Evolutionary conservation across 176 grass and related monocot species (phyloP), one percentile per base, ranked within the genome.

Genomic region (Urochloa ruziziensis): DNA sequence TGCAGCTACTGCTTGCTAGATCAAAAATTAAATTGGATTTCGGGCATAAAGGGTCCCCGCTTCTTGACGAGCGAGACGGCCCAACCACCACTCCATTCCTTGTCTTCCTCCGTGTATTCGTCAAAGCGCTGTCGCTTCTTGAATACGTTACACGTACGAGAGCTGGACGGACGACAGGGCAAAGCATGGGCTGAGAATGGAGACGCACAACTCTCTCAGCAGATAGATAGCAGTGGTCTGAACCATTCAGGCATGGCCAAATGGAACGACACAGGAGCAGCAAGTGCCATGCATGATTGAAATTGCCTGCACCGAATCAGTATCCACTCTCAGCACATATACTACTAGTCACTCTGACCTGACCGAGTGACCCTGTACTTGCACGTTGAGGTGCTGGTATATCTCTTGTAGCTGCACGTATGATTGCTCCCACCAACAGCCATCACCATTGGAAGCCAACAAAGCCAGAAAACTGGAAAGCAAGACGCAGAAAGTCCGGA

Each of bases 31-130:
- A 57, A 57, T 13, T 28, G 33, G 62, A 33, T 35, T 68, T 1
- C 8, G 23, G 21, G 51, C 49, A 44, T 12, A 71, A 60, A 59
- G 33, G 36, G 7, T 15, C 9, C n/a, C 66, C 21, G 2, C 9
- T 12, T 24, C 2, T 3, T 21, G 49, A 42, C 42, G 1, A 23
- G 6, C 48, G 80, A 63, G 80, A 63, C 44, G 65, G 34, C 11
- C 35, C 80, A 83, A 83, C 34, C 73, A 81, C 77, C 77, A 25
- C 80, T 27, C 77, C 77, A 25, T 73, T 27, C 80, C 63, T 7
- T 70, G 53, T 77, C 53, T 33, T 71, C 27, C 21, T 44, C 56
- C 56, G 17, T 37, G 36, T 71, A 37, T 36, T 72, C 54, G 24
- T 63, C 82, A 21, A 42, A 35, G 62, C 54, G 77, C 52, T 66